A percentile compares a stretch with the other conserved stretches of the same genome.
Conservation (phyloP, 225 moss, liverwort and hornwort genomes). For the Physcomitrium patens region DNA sequence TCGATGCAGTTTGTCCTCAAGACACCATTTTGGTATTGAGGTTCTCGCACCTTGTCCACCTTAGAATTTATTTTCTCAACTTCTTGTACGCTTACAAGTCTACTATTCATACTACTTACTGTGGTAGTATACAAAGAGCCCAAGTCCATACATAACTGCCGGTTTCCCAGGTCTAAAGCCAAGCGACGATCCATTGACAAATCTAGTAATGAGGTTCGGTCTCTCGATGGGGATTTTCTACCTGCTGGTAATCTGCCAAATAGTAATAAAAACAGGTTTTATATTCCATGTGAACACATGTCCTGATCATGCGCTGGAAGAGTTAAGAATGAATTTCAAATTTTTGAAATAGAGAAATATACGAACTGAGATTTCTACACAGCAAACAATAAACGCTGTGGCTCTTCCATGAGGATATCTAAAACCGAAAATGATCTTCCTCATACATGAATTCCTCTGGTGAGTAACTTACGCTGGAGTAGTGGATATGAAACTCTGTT, state of each 20-base stretch:
- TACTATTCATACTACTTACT: conserved; percentile 34
- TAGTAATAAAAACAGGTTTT: conserved; percentile 4
- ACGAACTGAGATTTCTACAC: background rate
- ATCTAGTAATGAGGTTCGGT: conserved; percentile 52
- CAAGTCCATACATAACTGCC: conserved; percentile 44
- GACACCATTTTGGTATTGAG: conserved; percentile 84
- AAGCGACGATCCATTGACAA: conserved; percentile 35
- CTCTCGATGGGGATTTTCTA: conserved; percentile 73
- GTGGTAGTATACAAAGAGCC: conserved; percentile 46
- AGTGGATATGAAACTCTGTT: conserved; percentile 59
- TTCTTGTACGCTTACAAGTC: conserved; percentile 42
- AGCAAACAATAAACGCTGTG: background rate
- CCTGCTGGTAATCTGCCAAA: conserved; percentile 66
- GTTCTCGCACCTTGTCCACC: conserved; percentile 61
- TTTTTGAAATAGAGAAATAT: background rate
- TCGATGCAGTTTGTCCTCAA: conserved; percentile 97
- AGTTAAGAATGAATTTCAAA: background rate
- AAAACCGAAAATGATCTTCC: no score
- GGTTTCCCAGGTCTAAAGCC: conserved; percentile 37
- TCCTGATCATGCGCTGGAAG: background rate
- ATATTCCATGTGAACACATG: background rate
- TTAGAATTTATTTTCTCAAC: conserved; percentile 45
- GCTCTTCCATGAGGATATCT: no score
- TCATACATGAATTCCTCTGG: background rate
- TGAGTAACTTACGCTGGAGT: conserved; percentile 55